phyloP scores from a whole-genome alignment of 2,329 filamentous ascomycete genomes.

The Curvularia spicifera region DNA sequence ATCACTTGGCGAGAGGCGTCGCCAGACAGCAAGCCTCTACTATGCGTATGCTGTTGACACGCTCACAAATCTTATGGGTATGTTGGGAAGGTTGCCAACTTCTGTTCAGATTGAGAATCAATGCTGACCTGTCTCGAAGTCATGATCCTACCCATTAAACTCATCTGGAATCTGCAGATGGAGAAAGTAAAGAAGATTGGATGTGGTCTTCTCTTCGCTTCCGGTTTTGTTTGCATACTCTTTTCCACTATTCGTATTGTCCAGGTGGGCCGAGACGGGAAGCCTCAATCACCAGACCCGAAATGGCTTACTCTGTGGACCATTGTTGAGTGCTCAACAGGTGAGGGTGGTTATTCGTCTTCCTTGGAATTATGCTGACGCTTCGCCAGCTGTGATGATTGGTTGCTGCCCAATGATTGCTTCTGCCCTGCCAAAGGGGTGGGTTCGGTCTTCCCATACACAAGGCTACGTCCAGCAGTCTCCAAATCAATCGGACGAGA shows the following conservation, averaged over 20 bases:
- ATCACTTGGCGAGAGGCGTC: conserved; percentile 36
- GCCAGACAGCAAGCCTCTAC: conserved; percentile 46
- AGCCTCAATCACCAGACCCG: conserved; percentile 36
- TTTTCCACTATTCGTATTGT: conserved; percentile 41
- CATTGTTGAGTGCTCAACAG: conserved; percentile 46
- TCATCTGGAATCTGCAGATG: conserved; percentile 49
- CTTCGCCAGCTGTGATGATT: conserved; percentile 31
- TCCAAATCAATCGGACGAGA: conserved; percentile 7
- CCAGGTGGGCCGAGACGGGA: conserved; percentile 40
- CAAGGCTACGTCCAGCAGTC: conserved; percentile 27
- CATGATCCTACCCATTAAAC: conserved; percentile 48
- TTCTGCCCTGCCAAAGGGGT: conserved; percentile 20
- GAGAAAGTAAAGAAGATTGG: conserved; percentile 43
- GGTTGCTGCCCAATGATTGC: conserved; percentile 34
- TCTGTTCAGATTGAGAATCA: no score
- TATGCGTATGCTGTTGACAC: conserved; percentile 48
- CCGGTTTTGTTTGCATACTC: conserved; percentile 36
- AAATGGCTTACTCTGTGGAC: conserved; percentile 50
- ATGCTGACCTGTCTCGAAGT: conserved; percentile 29
- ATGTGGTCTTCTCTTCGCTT: conserved; percentile 37
- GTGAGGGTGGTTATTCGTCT: conserved; percentile 24
- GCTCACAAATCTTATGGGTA: conserved; percentile 48
- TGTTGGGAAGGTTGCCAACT: not conserved
- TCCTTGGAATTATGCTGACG: not conserved
- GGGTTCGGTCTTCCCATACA: not conserved